phyloP scores from a whole-genome alignment of 768 basidiomycete genomes.

The Cytidiella melzeri region DNA sequence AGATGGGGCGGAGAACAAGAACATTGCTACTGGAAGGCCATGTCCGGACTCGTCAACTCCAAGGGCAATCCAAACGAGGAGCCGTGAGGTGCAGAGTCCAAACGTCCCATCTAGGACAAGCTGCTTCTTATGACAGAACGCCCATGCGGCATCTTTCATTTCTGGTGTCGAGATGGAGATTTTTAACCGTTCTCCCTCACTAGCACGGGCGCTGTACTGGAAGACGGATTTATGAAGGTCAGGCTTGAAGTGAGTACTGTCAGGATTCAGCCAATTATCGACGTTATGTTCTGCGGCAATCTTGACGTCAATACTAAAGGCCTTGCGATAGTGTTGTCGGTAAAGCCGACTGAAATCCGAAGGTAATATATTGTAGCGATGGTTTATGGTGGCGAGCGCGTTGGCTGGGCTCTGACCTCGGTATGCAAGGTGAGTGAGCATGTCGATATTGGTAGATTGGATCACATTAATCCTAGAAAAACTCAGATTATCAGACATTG shows the following conservation, averaged over 20 bases:
- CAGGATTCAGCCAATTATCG: conserved; percentile 16
- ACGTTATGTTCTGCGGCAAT: conserved; percentile 15
- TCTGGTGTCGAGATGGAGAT: conserved; percentile 27
- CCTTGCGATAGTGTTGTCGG: conserved; percentile 16
- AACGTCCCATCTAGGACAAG: conserved; percentile 22
- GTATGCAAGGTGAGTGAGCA: not conserved
- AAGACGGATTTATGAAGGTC: conserved; percentile 18
- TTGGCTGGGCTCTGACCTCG: not conserved
- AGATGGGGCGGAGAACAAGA: conserved; percentile 29
- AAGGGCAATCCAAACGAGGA: conserved; percentile 29
- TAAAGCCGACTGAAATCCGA: conserved; percentile 20
- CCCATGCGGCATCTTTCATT: conserved; percentile 13
- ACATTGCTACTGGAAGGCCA: conserved; percentile 28
- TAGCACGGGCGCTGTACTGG: conserved; percentile 19
- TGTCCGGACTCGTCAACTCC: conserved; percentile 23
- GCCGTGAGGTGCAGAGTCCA: conserved; percentile 13
- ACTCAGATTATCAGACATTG: no score
- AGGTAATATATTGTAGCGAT: conserved; percentile 15
- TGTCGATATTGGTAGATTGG: conserved; percentile 3
- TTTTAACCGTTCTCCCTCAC: conserved; percentile 21
- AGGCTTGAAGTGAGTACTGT: conserved; percentile 8
- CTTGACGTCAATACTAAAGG: conserved; percentile 12
- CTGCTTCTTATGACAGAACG: conserved; percentile 17
- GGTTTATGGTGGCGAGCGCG: conserved; percentile 8
- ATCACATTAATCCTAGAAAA: not conserved